Conservation (phyloP, 768 basidiomycete genomes). For the Pleurotus giganteus region DNA sequence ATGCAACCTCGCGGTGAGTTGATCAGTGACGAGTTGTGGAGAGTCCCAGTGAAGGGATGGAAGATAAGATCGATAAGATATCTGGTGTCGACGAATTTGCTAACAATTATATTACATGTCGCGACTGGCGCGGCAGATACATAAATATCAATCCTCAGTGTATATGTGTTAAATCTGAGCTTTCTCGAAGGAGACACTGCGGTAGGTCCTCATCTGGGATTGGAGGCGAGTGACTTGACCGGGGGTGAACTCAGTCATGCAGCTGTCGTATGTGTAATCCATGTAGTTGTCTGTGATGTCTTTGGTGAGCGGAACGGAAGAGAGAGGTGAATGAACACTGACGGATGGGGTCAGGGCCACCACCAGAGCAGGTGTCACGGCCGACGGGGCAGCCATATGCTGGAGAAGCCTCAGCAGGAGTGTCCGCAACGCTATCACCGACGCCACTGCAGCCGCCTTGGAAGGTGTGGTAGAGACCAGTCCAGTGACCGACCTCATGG, state of each 20-base stretch:
- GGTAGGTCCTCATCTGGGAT: slow-evolving; percentile 43
- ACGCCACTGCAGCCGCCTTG: slow-evolving; percentile 42
- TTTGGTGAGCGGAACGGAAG: not conserved
- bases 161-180: not conserved
- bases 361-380: slow-evolving; percentile 33
- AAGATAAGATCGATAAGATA: too few relatives aligned
- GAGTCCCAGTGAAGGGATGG: too few relatives aligned
- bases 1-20: too few relatives aligned
- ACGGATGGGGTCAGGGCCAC: slow-evolving; percentile 46
- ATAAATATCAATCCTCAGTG: not conserved
- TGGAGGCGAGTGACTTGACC: slow-evolving; percentile 41
- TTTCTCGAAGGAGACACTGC: slow-evolving; percentile 25
- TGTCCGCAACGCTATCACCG: slow-evolving; percentile 46
- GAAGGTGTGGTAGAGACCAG: slow-evolving; percentile 60
- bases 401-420: slow-evolving; percentile 42
- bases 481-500: slow-evolving; percentile 63
- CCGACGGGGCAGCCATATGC: slow-evolving; percentile 41
- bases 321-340: slow-evolving; percentile 14
- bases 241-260: slow-evolving; percentile 48
- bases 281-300: slow-evolving; percentile 8
- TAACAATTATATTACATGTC: not conserved
- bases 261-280: slow-evolving; percentile 33
- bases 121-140: not conserved
- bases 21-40: too few relatives aligned
- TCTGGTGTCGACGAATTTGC: not conserved